Conservation (phyloP, 2,329 filamentous ascomycete genomes). For the Pseudocercospora cruenta region DNA sequence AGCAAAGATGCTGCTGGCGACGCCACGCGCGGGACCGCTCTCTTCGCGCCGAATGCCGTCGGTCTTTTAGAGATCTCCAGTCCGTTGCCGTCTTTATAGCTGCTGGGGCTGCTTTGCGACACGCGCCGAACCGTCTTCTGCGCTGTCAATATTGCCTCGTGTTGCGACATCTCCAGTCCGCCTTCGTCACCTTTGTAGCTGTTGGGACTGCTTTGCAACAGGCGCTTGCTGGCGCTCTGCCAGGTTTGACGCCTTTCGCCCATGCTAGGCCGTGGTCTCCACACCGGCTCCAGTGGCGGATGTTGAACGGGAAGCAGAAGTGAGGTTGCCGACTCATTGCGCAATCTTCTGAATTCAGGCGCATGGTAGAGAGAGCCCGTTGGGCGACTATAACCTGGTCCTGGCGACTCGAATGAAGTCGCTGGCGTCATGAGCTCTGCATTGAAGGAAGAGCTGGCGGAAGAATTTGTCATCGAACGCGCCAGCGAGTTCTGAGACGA, state of each 20-base stretch:
- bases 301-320: slow-evolving; percentile 12
- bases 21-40: background rate
- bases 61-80: background rate
- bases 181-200: slow-evolving; percentile 19
- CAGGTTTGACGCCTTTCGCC: slow-evolving; percentile 15
- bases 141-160: background rate
- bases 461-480: slow-evolving; percentile 9
- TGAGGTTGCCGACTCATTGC: slow-evolving; percentile 15
- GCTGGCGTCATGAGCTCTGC: slow-evolving; percentile 17
- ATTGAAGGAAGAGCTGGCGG: slow-evolving; percentile 17
- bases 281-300: background rate
- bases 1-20: background rate
- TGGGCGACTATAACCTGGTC: slow-evolving; percentile 16
- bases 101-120: background rate
- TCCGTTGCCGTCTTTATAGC: background rate
- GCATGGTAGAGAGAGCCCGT: slow-evolving; percentile 14
- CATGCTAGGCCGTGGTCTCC: background rate
- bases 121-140: background rate
- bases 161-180: slow-evolving; percentile 7
- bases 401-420: slow-evolving; percentile 16
- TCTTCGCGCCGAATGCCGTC: background rate
- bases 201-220: background rate
- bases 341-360: slow-evolving; percentile 13
- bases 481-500: slow-evolving; percentile 23
- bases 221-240: slow-evolving; percentile 4